Evolutionary conservation across 495 filamentous ascomycete species (phyloP).

Genomic region (Polyplosphaeria fusca): DNA sequence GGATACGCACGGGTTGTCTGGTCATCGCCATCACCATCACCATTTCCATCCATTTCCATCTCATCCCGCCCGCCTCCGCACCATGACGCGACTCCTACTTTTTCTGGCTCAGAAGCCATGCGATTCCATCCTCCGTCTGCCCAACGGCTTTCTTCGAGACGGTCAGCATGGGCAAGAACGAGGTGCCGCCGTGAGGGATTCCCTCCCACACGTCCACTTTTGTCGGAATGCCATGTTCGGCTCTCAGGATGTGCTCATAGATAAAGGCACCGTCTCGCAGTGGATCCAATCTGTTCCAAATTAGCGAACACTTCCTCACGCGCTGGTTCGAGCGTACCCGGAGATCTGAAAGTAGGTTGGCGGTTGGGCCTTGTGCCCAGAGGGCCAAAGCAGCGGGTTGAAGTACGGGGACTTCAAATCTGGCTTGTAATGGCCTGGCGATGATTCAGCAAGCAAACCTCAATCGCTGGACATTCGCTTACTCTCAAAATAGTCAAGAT

Average conservation of each 20-base stretch:
- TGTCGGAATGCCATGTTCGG: conserved; percentile 26
- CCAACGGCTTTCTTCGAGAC: conserved; percentile 1
- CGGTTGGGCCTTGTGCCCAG: conserved; percentile 35
- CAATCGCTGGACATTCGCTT: neutral
- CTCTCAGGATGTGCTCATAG: conserved; percentile 29
- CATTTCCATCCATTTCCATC: too few species aligned
- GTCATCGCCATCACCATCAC: too few species aligned
- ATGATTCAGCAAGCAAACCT: neutral
- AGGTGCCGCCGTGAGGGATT: conserved; percentile 14
- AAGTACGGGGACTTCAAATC: conserved; percentile 2
- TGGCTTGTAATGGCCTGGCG: conserved; percentile 11
- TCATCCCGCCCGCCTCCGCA: too few species aligned
- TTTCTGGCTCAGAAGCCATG: conserved; percentile 18
- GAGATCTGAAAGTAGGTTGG: conserved; percentile 40
- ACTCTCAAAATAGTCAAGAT: neutral
- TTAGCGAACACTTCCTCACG: neutral
- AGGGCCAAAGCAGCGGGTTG: conserved; percentile 17
- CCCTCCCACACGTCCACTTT: conserved; percentile 26
- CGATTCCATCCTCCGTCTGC: conserved; percentile 8
- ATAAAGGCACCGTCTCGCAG: conserved; percentile 40
- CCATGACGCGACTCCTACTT: too few species aligned
- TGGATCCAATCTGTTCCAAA: conserved; percentile 37
- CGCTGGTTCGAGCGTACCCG: neutral
- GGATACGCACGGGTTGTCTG: too few species aligned
- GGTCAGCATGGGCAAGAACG: conserved; percentile 19